phyloP scores from a whole-genome alignment of 1,139 yeast species.

The Yamadazyma kanchanaburiensis region DNA sequence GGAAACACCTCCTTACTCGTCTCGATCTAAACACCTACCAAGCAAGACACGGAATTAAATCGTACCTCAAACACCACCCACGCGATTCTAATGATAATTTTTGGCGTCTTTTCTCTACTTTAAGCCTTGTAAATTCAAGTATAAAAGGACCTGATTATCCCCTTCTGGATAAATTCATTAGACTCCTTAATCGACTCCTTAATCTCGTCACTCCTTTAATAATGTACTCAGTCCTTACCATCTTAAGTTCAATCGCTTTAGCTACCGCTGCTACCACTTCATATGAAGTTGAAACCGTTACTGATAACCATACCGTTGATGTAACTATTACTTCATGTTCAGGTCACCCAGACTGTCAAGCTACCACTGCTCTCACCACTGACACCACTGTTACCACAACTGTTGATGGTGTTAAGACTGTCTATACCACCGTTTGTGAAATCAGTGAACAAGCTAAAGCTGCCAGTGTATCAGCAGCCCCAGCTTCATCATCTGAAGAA shows the following conservation, averaged over 20 bases:
- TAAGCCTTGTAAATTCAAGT: too few species aligned
- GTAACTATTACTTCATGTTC: conserved; percentile 44
- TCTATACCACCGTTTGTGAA: conserved; percentile 46
- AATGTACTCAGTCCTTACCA: conserved; percentile 23
- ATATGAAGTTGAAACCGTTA: conserved; percentile 24
- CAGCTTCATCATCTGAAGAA: conserved; percentile 18
- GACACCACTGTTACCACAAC: conserved; percentile 17
- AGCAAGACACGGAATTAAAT: too few species aligned
- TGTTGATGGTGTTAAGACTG: conserved; percentile 31
- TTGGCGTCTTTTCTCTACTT: too few species aligned
- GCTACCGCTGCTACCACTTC: conserved; percentile 18
- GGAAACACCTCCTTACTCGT: too few species aligned
- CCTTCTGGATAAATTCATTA: conserved; percentile 6
- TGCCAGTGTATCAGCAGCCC: conserved; percentile 21
- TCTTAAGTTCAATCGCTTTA: conserved; percentile 28
- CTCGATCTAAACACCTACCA: too few species aligned
- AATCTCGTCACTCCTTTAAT: conserved; percentile 9
- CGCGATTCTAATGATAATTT: too few species aligned
- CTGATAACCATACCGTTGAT: conserved; percentile 30
- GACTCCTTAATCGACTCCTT: conserved; percentile 2
- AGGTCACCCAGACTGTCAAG: conserved; percentile 22
- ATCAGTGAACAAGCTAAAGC: conserved; percentile 19
- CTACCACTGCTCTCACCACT: conserved; percentile 15
- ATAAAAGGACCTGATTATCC: conserved; percentile 13
- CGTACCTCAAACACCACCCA: too few species aligned